Conservation (phyloP, 2,329 filamentous ascomycete species). For the Pseudogymnoascus sp. region DNA sequence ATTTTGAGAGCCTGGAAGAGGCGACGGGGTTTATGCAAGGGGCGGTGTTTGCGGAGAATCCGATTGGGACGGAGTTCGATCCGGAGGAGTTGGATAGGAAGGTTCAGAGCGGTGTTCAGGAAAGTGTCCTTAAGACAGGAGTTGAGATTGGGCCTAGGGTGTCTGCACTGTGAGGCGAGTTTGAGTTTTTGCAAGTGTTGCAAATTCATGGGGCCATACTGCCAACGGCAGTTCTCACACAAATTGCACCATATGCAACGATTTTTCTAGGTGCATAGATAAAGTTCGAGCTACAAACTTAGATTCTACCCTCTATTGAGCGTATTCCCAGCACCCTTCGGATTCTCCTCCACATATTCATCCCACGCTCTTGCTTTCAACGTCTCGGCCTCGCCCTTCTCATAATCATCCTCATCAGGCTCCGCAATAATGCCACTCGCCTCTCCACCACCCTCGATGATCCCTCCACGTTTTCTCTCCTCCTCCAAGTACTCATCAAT, state of each 20-base stretch:
- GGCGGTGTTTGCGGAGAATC: slow-evolving; percentile 32
- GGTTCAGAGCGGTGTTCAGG: slow-evolving; percentile 21
- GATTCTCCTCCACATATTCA: slow-evolving; percentile 85
- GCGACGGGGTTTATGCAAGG: slow-evolving; percentile 33
- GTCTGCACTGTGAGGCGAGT: neutral
- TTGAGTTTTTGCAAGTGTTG: neutral
- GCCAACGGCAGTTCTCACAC: neutral
- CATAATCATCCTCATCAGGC: slow-evolving; percentile 81
- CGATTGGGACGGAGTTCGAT: slow-evolving; percentile 36
- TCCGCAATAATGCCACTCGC: slow-evolving; percentile 59
- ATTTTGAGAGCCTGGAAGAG: slow-evolving; percentile 31
- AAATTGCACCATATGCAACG: neutral
- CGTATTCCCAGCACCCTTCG: slow-evolving; percentile 74
- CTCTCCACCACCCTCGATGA: slow-evolving; percentile 84
- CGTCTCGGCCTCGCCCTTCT: slow-evolving; percentile 81
- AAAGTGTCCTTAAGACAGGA: slow-evolving; percentile 9
- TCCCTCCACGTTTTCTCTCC: slow-evolving; percentile 72
- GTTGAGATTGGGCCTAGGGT: neutral
- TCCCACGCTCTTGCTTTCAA: slow-evolving; percentile 95
- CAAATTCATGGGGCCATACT: neutral
- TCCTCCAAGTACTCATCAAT: slow-evolving; percentile 97
- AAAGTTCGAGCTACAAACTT: neutral
- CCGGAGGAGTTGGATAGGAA: slow-evolving; percentile 33
- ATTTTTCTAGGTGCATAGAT: neutral
- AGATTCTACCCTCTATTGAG: slow-evolving; percentile 60